A percentile compares a stretch with the other conserved stretches of the same genome.
phyloP scores from a whole-genome alignment of 2,329 filamentous ascomycete species.

The Pestalotiopsis sp. region DNA sequence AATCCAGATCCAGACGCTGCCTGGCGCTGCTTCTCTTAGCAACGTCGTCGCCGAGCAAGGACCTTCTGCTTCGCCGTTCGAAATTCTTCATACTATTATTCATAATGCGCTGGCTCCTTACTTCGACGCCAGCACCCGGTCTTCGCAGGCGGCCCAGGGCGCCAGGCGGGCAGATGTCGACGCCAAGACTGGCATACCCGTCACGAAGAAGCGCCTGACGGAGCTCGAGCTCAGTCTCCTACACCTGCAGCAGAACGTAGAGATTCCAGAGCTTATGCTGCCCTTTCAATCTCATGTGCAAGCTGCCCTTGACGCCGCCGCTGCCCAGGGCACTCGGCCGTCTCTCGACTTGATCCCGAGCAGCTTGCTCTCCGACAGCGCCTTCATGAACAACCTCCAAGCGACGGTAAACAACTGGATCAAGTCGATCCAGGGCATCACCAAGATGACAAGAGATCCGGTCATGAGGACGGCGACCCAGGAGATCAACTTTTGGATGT shows the following conservation, averaged over 20 bases:
- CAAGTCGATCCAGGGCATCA: constrained; percentile 95
- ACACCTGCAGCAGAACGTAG: constrained; percentile 95
- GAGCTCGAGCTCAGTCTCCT: constrained; percentile 89
- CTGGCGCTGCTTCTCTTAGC: constrained; percentile 74
- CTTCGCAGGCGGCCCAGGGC: constrained; percentile 67
- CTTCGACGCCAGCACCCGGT: constrained; percentile 94
- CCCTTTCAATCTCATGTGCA: constrained; percentile 89
- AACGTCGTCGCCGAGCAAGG: constrained; percentile 71
- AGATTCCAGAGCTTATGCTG: constrained; percentile 90
- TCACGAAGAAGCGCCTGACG: constrained; percentile 96
- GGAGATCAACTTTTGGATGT: constrained; percentile 99
- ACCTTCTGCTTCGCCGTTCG: constrained; percentile 79
- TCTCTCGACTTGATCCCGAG: constrained; percentile 78
- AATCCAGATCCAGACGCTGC: constrained; percentile 90
- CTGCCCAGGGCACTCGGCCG: constrained; percentile 66
- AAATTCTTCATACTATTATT: constrained; percentile 88
- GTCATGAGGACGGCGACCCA: constrained; percentile 80
- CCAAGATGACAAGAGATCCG: constrained; percentile 88
- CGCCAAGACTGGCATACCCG: constrained; percentile 90
- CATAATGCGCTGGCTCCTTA: constrained; percentile 92
- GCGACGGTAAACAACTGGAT: constrained; percentile 97
- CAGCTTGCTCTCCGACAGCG: constrained; percentile 80
- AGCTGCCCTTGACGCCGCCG: constrained; percentile 78
- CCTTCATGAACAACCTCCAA: constrained; percentile 91
- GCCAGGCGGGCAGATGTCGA: constrained; percentile 81